Base-by-base conservation (phyloP, 495 filamentous ascomycete species). In the Penicillium egyptiacum region DNA sequence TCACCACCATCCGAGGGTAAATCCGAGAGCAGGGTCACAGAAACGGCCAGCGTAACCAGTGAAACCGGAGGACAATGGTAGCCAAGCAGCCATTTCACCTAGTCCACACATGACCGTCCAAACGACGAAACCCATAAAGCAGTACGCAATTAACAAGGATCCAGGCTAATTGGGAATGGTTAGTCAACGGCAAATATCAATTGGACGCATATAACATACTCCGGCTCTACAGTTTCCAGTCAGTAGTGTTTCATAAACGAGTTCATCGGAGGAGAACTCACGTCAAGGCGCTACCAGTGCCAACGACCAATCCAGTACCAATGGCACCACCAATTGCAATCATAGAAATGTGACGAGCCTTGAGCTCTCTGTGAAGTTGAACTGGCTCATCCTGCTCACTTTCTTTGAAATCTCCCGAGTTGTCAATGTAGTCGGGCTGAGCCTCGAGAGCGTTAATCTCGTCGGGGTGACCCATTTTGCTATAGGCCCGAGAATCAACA, bases 291-390 rank as follows among this genome's bases (percentile, higher is more conserved):
- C 30, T 20, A 10, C 87, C 86, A 35, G 86, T 89, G 61, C 81
- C 84, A 59, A 86, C 84, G 62, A 85, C 81, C 47, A 86, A 67
- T 56, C 85, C 87, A 49, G 89, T 92, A 61, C 89, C 90, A 60
- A 95, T 89, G 20, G 90, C 90, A 62, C 91, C 91, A 47, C 91
- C 91, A 64, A 96, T 92, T 9, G 90, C 91, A 64, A 96, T 94
- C 91, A 92, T 92, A 63, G 88, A 86, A 67, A 92, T 88, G 56
- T 91, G 89, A 35, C 89, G 83, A 4, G 88, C 81, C 62, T 88
- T 85, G 55, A 92, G 79, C 17, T 83, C 87, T 44, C 89, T 84
- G 45, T 86, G 85, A 14, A 91, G 74, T 10, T 72, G 59, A 2
- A 62, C 62, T 68, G 54, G 54, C 54, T 56, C 54, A 43, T 56